Percentiles rank a stretch among this genome's conserved stretches.
Conservation (phyloP, 1,284 basidiomycete genomes). For the Cutaneotrichosporon spelunceum region DNA sequence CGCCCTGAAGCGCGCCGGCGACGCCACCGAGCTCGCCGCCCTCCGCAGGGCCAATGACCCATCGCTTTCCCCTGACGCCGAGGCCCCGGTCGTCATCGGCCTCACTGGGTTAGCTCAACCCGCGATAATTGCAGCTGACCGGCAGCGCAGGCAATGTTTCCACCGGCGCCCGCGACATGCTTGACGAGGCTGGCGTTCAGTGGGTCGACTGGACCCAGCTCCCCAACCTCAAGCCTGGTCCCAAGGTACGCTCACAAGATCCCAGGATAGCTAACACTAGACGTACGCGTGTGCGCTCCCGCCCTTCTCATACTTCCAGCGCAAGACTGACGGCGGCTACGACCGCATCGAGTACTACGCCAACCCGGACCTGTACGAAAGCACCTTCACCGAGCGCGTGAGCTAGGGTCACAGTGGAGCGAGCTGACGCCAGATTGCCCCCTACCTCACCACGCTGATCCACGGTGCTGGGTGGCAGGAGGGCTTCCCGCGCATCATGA, state of each 20-base stretch:
- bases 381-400: conserved; percentile 67
- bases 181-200: conserved; percentile 66
- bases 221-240: conserved; percentile 56
- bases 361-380: conserved; percentile 63
- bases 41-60: conserved; percentile 11
- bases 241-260: conserved; percentile 54
- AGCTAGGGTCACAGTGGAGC: conserved; percentile 14
- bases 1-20: conserved; percentile 62
- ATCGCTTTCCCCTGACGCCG: conserved; percentile 28
- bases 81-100: conserved; percentile 76
- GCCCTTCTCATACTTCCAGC: conserved; percentile 66
- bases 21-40: conserved; percentile 31
- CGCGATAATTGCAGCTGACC: background rate
- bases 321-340: conserved; percentile 60
- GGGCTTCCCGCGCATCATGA: conserved; percentile 72
- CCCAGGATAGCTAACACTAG: conserved; percentile 43
- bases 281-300: conserved; percentile 74
- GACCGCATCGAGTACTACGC: conserved; percentile 68
- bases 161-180: conserved; percentile 66
- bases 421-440: conserved; percentile 61
- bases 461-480: conserved; percentile 81
- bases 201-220: conserved; percentile 62
- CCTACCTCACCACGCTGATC: conserved; percentile 74
- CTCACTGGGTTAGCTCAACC: conserved; percentile 66
- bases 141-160: conserved; percentile 73